Evolutionary conservation across 768 basidiomycete genomes (phyloP), one percentile per base, ranked within the genome.

Genomic region (Amanita polypyramis): DNA sequence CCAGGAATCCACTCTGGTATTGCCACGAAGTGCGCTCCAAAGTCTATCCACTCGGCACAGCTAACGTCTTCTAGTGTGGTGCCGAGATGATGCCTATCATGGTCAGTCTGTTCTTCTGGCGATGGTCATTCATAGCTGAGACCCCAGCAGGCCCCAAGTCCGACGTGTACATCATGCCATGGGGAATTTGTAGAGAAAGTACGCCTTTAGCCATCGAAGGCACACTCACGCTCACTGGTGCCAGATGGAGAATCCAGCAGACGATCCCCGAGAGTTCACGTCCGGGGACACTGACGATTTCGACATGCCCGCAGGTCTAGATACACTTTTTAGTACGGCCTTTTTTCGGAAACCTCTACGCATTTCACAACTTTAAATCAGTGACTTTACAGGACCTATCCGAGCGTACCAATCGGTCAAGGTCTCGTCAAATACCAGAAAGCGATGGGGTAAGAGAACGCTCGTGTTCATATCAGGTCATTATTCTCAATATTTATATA

Each of bases 71-170:
- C 41, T 42, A 36, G 91, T 95, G 92, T 59, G 74, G 81, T 61
- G 80, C 85, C 45, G 88, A 94, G 66, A 93, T 89, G 88, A 69
- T 83, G 45, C 89, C 91, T 1, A 66, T 92, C 39, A 89, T 86
- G 85, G 88, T 90, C 54, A 34, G 71, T 39, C 45, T 30, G 46
- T 21, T 15, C 21, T 23, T 38, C 35, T 37, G 30, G 29, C 33
- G 41, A 45, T 45, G 41, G 41, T 7, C 25, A 17, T 44, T 29
- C 23, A 19, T 33, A n/a, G 50, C 45, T 25, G 20, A 50, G 48
- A 43, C 49, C 43, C 19, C 25, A 43, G 19, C 58, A 91, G 88
- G 74, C 79, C 3, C 88, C 88, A 34, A 77, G 90, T 66, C 85
- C 88, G 10, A 76, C 81, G 37, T 95, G 91, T 62, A 79, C 89